phyloP scores from a whole-genome alignment of 225 moss, liverwort and hornwort genomes.

The Antitrichia curtipendula region DNA sequence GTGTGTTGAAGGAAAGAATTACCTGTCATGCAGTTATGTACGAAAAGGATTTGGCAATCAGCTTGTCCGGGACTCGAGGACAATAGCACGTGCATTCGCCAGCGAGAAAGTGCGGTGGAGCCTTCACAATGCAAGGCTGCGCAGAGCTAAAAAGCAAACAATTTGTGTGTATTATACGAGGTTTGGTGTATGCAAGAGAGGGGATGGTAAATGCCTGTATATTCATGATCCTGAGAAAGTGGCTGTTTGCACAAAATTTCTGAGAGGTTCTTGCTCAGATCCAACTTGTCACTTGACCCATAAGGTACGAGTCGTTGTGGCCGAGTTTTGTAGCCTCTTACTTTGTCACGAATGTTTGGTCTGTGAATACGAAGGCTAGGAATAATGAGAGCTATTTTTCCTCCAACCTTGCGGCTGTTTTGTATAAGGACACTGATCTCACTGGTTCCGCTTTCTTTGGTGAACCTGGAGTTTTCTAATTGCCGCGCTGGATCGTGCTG shows the following conservation, averaged over 20 bases:
- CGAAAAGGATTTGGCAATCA: conserved; percentile 93
- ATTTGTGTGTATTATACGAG: conserved; percentile 86
- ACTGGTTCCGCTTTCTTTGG: not conserved
- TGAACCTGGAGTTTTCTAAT: not conserved
- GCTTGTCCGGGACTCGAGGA: conserved; percentile 81
- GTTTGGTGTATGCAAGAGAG: conserved; percentile 93
- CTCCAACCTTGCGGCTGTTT: not conserved
- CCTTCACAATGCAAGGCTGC: conserved; percentile 80
- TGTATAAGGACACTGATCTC: not conserved
- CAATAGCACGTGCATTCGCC: conserved; percentile 71
- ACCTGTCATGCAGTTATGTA: conserved; percentile 44
- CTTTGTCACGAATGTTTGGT: not conserved
- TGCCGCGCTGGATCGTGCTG: not conserved
- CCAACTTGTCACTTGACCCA: conserved; percentile 74
- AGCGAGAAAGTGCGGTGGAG: conserved; percentile 92
- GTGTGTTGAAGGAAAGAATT: not conserved
- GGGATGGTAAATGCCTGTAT: conserved; percentile 83
- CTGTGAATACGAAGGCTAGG: not conserved
- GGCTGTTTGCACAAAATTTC: conserved; percentile 88
- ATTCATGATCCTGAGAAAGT: conserved; percentile 95
- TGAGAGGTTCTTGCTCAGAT: conserved; percentile 78
- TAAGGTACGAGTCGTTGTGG: conserved; percentile 41
- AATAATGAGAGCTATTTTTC: not conserved
- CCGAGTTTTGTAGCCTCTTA: not conserved
- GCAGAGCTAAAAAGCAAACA: conserved; percentile 71